These are phyloP conservation scores for Talaromyces nanjingensis DNA, from an alignment of 495 filamentous ascomycete species.

Conservation along the genomic window DNA sequence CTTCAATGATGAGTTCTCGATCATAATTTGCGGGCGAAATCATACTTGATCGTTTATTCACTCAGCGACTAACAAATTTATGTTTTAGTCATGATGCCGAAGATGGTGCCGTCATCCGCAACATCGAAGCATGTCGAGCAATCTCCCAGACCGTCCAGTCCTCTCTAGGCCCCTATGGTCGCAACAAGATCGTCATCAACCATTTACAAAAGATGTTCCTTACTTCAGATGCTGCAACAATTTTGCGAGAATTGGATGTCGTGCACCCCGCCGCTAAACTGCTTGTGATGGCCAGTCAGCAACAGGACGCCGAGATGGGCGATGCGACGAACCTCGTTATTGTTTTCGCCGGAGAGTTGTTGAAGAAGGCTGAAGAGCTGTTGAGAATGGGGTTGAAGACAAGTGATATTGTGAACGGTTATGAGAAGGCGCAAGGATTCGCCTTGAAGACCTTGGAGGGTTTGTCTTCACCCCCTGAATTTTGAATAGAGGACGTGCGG, in stretches of 20 bases:
- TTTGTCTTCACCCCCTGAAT: slow-evolving; percentile 27
- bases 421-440: slow-evolving; percentile 87
- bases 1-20: neutral
- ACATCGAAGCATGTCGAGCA: slow-evolving; percentile 96
- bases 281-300: slow-evolving; percentile 98
- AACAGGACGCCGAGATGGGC: slow-evolving; percentile 98
- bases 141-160: slow-evolving; percentile 95
- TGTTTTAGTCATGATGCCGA: slow-evolving; percentile 80
- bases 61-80: neutral
- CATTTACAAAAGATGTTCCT: slow-evolving; percentile 99
- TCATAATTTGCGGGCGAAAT: neutral
- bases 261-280: slow-evolving; percentile 98
- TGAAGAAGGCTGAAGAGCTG: slow-evolving; percentile 96
- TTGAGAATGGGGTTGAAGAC: slow-evolving; percentile 94
- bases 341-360: slow-evolving; percentile 86
- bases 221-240: slow-evolving; percentile 95
- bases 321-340: slow-evolving; percentile 98
- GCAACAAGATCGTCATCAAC: slow-evolving; percentile 99
- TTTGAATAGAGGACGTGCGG: neutral
- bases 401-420: slow-evolving; percentile 90
- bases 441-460: slow-evolving; percentile 77
- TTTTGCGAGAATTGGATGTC: slow-evolving; percentile 94
- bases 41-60: neutral
- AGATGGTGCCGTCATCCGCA: slow-evolving; percentile 97
- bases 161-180: slow-evolving; percentile 91